Evolutionary conservation across 2,329 filamentous ascomycete species (phyloP).

Genomic region (Alternaria postmessia): DNA sequence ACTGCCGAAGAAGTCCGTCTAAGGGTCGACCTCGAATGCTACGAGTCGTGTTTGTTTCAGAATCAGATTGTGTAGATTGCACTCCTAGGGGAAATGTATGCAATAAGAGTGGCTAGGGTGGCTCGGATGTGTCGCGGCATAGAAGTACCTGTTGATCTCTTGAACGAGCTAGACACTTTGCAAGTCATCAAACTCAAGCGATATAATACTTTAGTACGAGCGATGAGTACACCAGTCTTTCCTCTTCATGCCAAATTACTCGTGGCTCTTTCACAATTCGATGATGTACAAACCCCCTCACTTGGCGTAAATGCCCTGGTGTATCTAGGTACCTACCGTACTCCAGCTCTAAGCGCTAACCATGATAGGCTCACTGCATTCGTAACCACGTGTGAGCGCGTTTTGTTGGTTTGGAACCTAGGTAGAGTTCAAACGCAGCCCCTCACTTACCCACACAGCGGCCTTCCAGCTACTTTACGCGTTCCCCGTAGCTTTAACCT

Average conservation of each 20-base stretch:
- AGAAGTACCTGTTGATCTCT: not conserved
- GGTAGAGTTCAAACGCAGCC: conserved; percentile 1
- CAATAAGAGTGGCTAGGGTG: not conserved
- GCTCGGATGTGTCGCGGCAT: not conserved
- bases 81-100: not conserved
- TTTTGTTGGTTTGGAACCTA: not conserved
- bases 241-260: not conserved
- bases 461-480: not conserved
- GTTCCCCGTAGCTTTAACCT: not conserved
- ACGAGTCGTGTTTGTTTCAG: not conserved
- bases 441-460: conserved; percentile 6
- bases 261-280: not conserved
- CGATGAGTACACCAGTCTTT: not conserved
- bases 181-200: not conserved
- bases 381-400: conserved; percentile 11
- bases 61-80: not conserved
- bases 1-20: not conserved
- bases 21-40: not conserved
- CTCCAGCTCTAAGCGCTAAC: conserved; percentile 10
- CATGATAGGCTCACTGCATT: conserved; percentile 1
- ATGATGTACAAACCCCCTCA: not conserved
- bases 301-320: not conserved
- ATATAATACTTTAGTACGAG: not conserved
- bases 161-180: not conserved
- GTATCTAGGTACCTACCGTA: not conserved